Evolutionary conservation across 108 stramenopile genomes (phyloP), one percentile per base, ranked within the genome.

Genomic region (Pelagomonas calceolata): DNA sequence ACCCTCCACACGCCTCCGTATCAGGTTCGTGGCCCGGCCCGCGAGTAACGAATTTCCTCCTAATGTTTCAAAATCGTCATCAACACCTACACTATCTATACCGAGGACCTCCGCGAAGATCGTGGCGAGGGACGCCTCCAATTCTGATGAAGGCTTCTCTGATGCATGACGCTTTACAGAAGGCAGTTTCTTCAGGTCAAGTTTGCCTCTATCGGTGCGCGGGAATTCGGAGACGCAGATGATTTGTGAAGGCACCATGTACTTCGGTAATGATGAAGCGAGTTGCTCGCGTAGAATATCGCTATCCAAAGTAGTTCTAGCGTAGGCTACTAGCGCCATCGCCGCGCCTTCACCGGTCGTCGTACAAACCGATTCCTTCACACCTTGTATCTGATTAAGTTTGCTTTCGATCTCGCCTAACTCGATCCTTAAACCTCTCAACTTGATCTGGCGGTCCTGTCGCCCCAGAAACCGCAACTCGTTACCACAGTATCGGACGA

Each of bases 361-460:
- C 21, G 29, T 1, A 1, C 21, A 26, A 1, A 12, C 51, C 3
- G 51, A 17, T 1, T 26, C 51, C 7, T 4, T 4, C 21, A 60
- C 51, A 26, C 51, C 51, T 26, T 17, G 26, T 3, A 26, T 26
- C 7, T 17, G 0, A 26, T 3, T 12, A 3, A 60, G 51, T 3
- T 1, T 3, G 21, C 1, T 26, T 36, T 74, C 78, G 34, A 78
- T 74, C 78, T 78, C 78, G 21, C 78, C 78, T 9, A 78, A 46
- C 73, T 78, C 78, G 30, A 78, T 34, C 33, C 78, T 73, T 34
- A 73, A 73, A 63, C 78, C 78, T 36, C 73, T 66, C 12, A 78
- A 33, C 68, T 78, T 78, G 30, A 78, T 73, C 68, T 78, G 78
- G 30, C 36, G 30, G 31, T 78, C 78, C 1, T 68, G 73, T 26